phyloP scores from a whole-genome alignment of 1,284 basidiomycete species.

The Megacollybia platyphylla region DNA sequence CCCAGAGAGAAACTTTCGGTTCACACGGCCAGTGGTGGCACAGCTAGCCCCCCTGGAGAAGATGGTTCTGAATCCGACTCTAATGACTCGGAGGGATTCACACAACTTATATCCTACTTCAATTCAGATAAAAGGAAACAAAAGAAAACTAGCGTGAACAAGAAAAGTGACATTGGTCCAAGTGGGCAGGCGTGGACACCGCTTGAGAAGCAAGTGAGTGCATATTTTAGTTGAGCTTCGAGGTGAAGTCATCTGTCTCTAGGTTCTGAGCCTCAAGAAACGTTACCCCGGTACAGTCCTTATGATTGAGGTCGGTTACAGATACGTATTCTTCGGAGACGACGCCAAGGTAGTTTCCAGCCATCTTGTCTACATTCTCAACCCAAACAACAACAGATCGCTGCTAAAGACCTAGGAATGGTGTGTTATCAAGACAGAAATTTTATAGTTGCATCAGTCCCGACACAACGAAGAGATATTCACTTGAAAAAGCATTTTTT shows the following conservation, averaged over 20 bases:
- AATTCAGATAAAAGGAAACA: conserved; percentile 19
- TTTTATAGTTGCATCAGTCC: conserved; percentile 76
- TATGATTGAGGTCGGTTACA: conserved; percentile 85
- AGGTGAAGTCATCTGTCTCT: not conserved
- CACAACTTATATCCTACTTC: conserved; percentile 35
- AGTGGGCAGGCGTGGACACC: conserved; percentile 74
- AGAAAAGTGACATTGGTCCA: conserved; percentile 50
- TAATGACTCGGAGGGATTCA: conserved; percentile 28
- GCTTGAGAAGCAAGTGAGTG: conserved; percentile 64
- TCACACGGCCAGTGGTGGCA: too few species aligned
- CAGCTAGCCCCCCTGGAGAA: too few species aligned
- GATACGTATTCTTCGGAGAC: conserved; percentile 80
- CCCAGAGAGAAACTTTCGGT: too few species aligned
- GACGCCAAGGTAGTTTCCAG: conserved; percentile 58
- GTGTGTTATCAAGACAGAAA: conserved; percentile 70
- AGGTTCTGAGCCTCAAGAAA: conserved; percentile 62
- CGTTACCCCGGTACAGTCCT: conserved; percentile 69
- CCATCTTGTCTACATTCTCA: conserved; percentile 2
- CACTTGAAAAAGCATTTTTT: conserved; percentile 73
- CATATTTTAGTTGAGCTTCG: not conserved
- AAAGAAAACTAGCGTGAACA: conserved; percentile 21
- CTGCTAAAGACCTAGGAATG: conserved; percentile 75
- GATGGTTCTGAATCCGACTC: conserved; percentile 21
- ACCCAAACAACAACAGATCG: conserved; percentile 32
- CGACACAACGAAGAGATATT: conserved; percentile 68